Evolutionary conservation across 176 grass and related monocot genomes (phyloP), one percentile per base, ranked within the genome.

Genomic region (maize (Zea mays)): DNA sequence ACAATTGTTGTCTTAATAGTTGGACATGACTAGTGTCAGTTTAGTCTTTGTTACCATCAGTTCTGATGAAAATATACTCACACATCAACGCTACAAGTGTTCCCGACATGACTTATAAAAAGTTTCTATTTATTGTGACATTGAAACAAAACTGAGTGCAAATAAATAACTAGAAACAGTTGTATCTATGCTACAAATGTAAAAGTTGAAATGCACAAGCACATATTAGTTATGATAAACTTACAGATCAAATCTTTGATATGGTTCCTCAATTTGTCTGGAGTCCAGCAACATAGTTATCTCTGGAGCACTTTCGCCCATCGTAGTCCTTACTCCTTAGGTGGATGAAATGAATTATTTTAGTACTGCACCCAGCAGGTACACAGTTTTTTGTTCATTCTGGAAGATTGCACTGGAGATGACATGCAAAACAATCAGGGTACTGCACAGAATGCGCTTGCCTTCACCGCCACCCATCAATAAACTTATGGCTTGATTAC

Each of bases 201-300:
- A 81, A 81, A 55, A 52, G 46, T 65, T 85, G 73, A 67, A 82
- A 76, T 69, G 65, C 50, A 58, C 65, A 71, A 81, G 82, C 72
- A 84, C 71, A 77, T 77, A 71, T 75, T 76, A 77, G 73, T 81
- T 81, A 72, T 51, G 69, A 61, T 72, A 66, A 67, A 89, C 87
- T 89, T 89, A 89, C 87, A 81, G 65, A 85, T 69, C 64, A 80
- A 67, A 68, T 80, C 33, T 86, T 41, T 75, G 44, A 66, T 65
- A 88, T 81, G 72, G 66, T 66, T 82, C 65, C 42, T 61, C 77
- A 77, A 85, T 66, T 80, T 76, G 77, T 67, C 72, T 77, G 66
- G 42, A 81, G 42, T 76, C 59, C 48, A 59, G 77, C 58, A 81
- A 43, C 72, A 44, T 69, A 77, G 65, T 81, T 54, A 73, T 77